Percentiles rank a stretch among this genome's conserved stretches.
phyloP scores from a whole-genome alignment of 768 basidiomycete genomes.

The Xerocomus potaroensis region DNA sequence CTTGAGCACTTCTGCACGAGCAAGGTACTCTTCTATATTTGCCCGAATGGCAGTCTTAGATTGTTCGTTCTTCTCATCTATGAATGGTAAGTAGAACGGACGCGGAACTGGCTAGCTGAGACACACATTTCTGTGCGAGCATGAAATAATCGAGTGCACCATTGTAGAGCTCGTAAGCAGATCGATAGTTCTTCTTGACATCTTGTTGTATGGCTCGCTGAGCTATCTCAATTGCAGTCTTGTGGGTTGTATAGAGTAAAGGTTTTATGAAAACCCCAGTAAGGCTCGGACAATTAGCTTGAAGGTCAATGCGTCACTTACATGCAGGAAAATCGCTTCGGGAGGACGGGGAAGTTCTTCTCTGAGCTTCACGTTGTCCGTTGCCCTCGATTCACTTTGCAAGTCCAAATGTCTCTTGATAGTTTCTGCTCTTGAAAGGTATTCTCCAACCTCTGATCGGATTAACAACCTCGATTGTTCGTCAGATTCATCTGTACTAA shows the following conservation, averaged over 20 bases:
- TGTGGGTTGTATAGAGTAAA: not conserved
- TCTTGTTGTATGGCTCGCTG: slow-evolving; percentile 89
- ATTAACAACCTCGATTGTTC: slow-evolving; percentile 84
- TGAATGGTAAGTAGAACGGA: not conserved
- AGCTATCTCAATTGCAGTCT: slow-evolving; percentile 83
- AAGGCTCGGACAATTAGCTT: not conserved
- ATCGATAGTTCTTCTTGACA: slow-evolving; percentile 81
- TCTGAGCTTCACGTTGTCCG: not conserved
- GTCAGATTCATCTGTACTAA: slow-evolving; percentile 66
- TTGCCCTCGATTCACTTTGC: not conserved
- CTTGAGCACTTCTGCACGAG: slow-evolving; percentile 86
- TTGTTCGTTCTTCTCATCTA: slow-evolving; percentile 85
- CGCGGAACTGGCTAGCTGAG: not conserved
- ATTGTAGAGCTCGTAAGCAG: slow-evolving; percentile 89
- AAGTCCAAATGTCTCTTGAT: slow-evolving; percentile 71
- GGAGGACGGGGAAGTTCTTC: slow-evolving; percentile 12
- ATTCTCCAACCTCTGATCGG: slow-evolving; percentile 79
- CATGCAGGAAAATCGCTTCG: slow-evolving; percentile 14
- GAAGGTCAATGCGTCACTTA: not conserved
- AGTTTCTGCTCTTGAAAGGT: slow-evolving; percentile 84
- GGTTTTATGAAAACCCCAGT: not conserved
- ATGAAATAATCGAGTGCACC: slow-evolving; percentile 96
- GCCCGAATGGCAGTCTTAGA: slow-evolving; percentile 75
- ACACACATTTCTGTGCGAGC: slow-evolving; percentile 84
- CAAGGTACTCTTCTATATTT: slow-evolving; percentile 87